phyloP scores from a whole-genome alignment of 2,329 filamentous ascomycete species.

The Paraphoma chrysanthemicola region DNA sequence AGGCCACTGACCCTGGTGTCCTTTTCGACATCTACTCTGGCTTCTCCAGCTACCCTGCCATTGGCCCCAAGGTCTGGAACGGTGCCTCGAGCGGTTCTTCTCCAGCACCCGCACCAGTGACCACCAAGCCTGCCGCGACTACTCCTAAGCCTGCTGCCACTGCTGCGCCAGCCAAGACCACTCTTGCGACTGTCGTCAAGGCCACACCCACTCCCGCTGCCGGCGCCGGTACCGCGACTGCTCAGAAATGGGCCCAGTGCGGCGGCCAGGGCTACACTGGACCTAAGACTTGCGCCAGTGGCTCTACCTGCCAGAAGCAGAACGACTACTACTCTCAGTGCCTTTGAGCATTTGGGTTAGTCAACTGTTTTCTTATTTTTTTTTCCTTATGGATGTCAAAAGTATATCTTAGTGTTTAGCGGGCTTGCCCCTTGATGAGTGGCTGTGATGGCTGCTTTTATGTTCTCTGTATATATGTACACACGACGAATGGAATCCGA shows the following conservation, averaged over 20 bases:
- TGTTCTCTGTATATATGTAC: slow-evolving; percentile 21
- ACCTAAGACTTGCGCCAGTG: slow-evolving; percentile 48
- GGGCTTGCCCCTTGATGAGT: slow-evolving; percentile 12
- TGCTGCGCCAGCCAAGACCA: slow-evolving; percentile 21
- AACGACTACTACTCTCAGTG: slow-evolving; percentile 60
- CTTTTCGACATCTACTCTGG: slow-evolving; percentile 52
- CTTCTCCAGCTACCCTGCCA: slow-evolving; percentile 43
- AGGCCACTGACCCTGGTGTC: slow-evolving; percentile 48
- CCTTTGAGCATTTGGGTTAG: slow-evolving; percentile 17
- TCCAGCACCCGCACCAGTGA: slow-evolving; percentile 11
- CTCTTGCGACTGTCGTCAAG: slow-evolving; percentile 28
- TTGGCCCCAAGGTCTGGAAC: slow-evolving; percentile 46
- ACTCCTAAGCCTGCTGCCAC: slow-evolving; percentile 6
- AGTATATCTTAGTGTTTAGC: slow-evolving; percentile 10
- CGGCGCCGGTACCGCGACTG: slow-evolving; percentile 21
- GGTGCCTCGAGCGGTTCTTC: slow-evolving; percentile 26
- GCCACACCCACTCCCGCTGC: slow-evolving; percentile 19
- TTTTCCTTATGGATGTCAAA: background rate
- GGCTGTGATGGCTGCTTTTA: slow-evolving; percentile 11
- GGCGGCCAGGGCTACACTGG: slow-evolving; percentile 54
- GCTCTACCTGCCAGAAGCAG: slow-evolving; percentile 47
- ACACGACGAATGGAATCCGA: slow-evolving; percentile 14
- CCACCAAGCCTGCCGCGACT: slow-evolving; percentile 15
- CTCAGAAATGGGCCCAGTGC: slow-evolving; percentile 52
- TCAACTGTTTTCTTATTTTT: background rate